Base-by-base conservation (phyloP, 257 asterid species). In the Linderniella brevidens region DNA sequence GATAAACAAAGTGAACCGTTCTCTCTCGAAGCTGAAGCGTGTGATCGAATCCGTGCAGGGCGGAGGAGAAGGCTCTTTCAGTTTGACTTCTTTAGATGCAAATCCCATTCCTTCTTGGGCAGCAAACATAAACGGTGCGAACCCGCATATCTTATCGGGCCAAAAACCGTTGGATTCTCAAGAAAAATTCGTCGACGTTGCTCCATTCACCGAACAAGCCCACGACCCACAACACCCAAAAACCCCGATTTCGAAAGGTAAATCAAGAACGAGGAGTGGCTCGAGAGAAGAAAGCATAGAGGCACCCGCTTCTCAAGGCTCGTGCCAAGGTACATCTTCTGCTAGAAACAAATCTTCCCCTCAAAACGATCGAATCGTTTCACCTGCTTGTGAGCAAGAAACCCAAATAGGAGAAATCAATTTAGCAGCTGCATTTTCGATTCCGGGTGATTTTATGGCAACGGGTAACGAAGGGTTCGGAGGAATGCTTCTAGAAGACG, bases 31-130 rank as follows among this genome's bases (percentile, higher is more conserved):
- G 72, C 83, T 80, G 43, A 76, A 80, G 68, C 74, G 72, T 49
- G 93, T 83, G n/a, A 80, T 83, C 48, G 97, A 78, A 65, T 87
- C 97, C 10, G 95, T 87, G 43, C 83, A 83, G 71, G 92, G 92
- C 53, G 82, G 81, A 45, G 93, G 32, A 25, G 32, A 80, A 56
- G 92, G 90, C 46, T 72, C 88, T 41, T 76, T 78, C 70, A 70
- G 73, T 35, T 68, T 77, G 67, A 73, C 32, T 25, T 25, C 32
- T 2, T 25, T 25, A 25, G 32, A 25, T 25, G 32, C 82, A 48
- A 66, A 39, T 57, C 53, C 87, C 46, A 64, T 77, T 53, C 94
- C 94, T 59, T 66, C 92, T 52, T 79, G 87, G 92, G 71, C 80
- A 45, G 55, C 85, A 36, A 71, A 75, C 66, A 14, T 68, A 64